Base-by-base conservation (phyloP, 768 basidiomycete species). In the Cystobasidiopsis lactophilus region DNA sequence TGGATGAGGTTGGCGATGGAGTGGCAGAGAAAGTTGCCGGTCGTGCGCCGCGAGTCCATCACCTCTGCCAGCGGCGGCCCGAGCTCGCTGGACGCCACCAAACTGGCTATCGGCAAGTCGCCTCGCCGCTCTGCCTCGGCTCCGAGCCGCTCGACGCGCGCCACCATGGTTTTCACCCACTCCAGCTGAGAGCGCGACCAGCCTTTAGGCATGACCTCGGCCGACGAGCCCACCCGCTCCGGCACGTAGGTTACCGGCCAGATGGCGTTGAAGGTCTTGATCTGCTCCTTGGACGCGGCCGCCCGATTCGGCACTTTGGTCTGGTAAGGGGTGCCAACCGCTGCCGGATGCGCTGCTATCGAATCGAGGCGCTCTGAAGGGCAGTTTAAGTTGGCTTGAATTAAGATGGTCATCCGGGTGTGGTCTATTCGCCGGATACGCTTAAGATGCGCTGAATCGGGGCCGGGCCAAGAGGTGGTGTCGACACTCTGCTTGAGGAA, bases 11-110 rank as follows among this genome's bases (percentile, higher is more conserved):
- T 85, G 57, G 89, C 73, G 2, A 77, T 73, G 10, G 88, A 77
- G 63, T 98, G 93, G 7, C 81, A 76, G 7, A 98, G 75, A 2
- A 88, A 82, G 63, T 95, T 86, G 0, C 59, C 54, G 0, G 74
- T 70, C 1, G 81, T 76, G 7, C 51, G 65, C 31, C 93, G 76
- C 2, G 78, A 81, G 65, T 98, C 93, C 58, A 71, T 65, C 0
- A 77, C 77, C 9, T 73, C 52, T 10, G 65, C 67, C 40, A 52
- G 52, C 58, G 59, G 43, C 53, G 55, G 24, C 4, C 33, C 9
- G 50, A 27, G 35, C 21, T 37, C 51, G 52, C 56, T 1, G 53
- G 52, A 37, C 23, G 59, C 52, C 9, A 58, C 55, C 40, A 52
- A 49, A 23, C 54, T 58, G 11, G 61, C 57, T 47, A 60, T 56